phyloP scores from a whole-genome alignment of 208 protist genomes.

The Leishmania braziliensis region DNA sequence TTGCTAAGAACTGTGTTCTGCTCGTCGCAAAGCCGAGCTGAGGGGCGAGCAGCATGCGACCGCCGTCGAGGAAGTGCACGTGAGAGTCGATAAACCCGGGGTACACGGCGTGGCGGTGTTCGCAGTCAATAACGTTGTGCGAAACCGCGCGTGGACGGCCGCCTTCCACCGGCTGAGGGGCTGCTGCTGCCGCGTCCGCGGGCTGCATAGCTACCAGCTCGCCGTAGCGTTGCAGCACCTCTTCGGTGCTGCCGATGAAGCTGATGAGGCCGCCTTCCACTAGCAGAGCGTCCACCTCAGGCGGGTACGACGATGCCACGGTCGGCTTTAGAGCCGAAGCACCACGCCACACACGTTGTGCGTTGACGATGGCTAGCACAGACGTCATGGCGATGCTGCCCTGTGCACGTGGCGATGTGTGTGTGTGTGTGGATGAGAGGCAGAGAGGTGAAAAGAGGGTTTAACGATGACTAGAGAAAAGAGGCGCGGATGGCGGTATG shows the following conservation, averaged over 20 bases:
- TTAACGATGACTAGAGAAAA: neutral
- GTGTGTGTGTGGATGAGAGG: neutral
- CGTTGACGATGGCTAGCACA: constrained; percentile 52
- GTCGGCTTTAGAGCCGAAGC: constrained; percentile 32
- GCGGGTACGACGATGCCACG: constrained; percentile 28
- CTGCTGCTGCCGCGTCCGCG: constrained; percentile 9
- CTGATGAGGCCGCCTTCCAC: constrained; percentile 44
- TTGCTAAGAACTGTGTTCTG: constrained; percentile 35
- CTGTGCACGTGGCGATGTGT: neutral
- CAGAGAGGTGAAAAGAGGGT: neutral
- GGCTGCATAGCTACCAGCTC: constrained; percentile 12
- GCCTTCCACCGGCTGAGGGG: constrained; percentile 21
- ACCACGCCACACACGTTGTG: constrained; percentile 45
- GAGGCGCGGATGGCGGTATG: neutral
- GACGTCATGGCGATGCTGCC: constrained; percentile 29
- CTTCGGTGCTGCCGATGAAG: constrained; percentile 37
- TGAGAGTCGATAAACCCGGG: constrained; percentile 76
- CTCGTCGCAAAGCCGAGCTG: constrained; percentile 29
- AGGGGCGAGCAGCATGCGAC: constrained; percentile 36
- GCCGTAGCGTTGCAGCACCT: constrained; percentile 33
- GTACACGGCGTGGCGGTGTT: constrained; percentile 34
- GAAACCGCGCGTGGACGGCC: constrained; percentile 30
- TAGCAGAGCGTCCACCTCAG: constrained; percentile 43
- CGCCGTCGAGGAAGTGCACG: constrained; percentile 61
- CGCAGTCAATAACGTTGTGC: constrained; percentile 51